Base-by-base conservation (phyloP, 495 filamentous ascomycete genomes). In the Trichoderma parareesei region DNA sequence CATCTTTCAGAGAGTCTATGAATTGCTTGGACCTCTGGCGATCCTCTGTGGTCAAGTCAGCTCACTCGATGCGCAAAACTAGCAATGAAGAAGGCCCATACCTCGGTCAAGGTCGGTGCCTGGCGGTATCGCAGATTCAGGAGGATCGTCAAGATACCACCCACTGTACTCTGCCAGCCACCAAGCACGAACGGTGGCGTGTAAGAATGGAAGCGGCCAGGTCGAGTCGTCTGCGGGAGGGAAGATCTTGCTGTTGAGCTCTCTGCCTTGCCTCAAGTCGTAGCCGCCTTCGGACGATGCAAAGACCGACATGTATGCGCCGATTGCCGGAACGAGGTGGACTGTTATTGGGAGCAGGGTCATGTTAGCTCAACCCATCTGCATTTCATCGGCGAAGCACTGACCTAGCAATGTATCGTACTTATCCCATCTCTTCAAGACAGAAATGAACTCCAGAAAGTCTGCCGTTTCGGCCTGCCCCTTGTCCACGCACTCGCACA, bases 81-180 rank as follows among this genome's bases (percentile, higher is more conserved):
- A 27, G 9, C 9, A 35, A 9, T 57, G 49, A 64, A 33, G 71
- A 38, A 33, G 71, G 42, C 9, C 62, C 64, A 65, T 67, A 73
- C 75, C 73, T 72, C 78, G 70, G 61, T 83, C 77, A 27, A 83
- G 71, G 66, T 86, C 79, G 67, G 83, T 72, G 46, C 71, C 69
- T 41, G 80, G 81, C 60, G 85, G 82, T 6, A 84, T 74, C 66
- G 89, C 82, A 67, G 84, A 78, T 1, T 80, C 82, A 18, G 81
- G 76, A 55, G 79, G 79, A 63, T 87, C 81, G 68, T 97, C 93
- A 66, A 87, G 79, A 72, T 91, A 96, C 81, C 89, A 92, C 14
- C 88, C 90, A 71, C 90, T 96, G 73, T 97, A 97, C 65, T 97
- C 91, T 55, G 89, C 87, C 44, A 97, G 82, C 94, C 94, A 99